A percentile compares a stretch with the other conserved stretches of the same genome.
Evolutionary conservation across 768 basidiomycete species (phyloP).

Genomic region (Phylloporus scabripes): DNA sequence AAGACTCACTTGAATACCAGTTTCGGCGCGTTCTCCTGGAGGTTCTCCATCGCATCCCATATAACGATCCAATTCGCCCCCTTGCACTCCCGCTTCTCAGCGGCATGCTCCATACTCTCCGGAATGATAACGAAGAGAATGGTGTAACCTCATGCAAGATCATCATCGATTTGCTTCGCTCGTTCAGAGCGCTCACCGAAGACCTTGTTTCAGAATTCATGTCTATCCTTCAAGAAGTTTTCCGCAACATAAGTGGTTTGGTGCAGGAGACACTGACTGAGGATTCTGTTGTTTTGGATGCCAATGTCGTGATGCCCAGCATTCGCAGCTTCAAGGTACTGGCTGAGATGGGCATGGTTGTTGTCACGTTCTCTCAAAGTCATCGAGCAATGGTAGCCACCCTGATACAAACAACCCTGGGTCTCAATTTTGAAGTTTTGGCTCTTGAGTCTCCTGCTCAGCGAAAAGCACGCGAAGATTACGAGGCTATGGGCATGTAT

Average conservation of each 20-base stretch:
- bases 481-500: constrained; percentile 73
- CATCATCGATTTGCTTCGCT: constrained; percentile 81
- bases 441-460: constrained; percentile 79
- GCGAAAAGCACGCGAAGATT: constrained; percentile 66
- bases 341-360: constrained; percentile 88
- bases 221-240: constrained; percentile 70
- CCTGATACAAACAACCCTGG: constrained; percentile 63
- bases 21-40: constrained; percentile 86
- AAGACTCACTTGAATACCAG: constrained; percentile 65
- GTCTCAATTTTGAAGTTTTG: constrained; percentile 75
- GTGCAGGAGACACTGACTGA: constrained; percentile 73
- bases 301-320: constrained; percentile 57
- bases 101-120: constrained; percentile 79
- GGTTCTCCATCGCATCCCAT: constrained; percentile 82
- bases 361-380: constrained; percentile 85
- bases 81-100: constrained; percentile 64
- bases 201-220: constrained; percentile 76
- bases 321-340: constrained; percentile 90
- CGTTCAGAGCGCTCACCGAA: constrained; percentile 66
- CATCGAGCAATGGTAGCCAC: constrained; percentile 61
- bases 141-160: constrained; percentile 87
- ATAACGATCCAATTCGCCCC: constrained; percentile 69
- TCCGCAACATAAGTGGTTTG: constrained; percentile 65
- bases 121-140: constrained; percentile 94
- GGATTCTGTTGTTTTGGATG: constrained; percentile 50